phyloP scores from a whole-genome alignment of 768 basidiomycete species.

The Russula sp. region DNA sequence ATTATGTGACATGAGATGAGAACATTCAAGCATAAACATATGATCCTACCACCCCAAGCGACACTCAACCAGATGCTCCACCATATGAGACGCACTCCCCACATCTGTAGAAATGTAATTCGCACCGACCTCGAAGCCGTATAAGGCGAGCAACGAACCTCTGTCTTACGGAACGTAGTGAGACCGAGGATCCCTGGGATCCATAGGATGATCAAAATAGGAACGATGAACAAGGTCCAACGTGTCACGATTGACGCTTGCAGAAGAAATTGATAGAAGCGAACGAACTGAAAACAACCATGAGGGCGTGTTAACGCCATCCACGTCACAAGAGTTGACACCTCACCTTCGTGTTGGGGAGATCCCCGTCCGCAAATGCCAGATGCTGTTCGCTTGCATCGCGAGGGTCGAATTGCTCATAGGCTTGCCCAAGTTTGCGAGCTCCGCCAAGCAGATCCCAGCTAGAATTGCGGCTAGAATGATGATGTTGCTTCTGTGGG shows the following conservation, averaged over 20 bases:
- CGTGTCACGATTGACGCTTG: conserved; percentile 73
- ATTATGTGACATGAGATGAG: background rate
- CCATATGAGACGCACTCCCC: conserved; percentile 57
- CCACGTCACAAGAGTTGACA: background rate
- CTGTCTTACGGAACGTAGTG: conserved; percentile 44
- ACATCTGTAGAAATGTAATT: conserved; percentile 36
- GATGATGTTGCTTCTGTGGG: background rate
- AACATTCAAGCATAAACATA: background rate
- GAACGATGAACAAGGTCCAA: conserved; percentile 76
- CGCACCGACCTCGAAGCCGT: background rate
- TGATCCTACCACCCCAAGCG: conserved; percentile 57
- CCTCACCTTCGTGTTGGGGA: conserved; percentile 48
- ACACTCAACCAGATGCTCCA: conserved; percentile 86
- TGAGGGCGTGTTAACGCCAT: background rate
- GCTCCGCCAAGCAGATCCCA: conserved; percentile 49
- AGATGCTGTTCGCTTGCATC: conserved; percentile 48
- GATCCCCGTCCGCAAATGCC: conserved; percentile 55
- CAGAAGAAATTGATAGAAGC: conserved; percentile 66
- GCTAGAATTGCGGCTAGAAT: conserved; percentile 30
- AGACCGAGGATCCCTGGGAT: conserved; percentile 70
- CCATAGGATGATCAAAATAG: conserved; percentile 61
- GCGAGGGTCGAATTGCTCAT: conserved; percentile 52
- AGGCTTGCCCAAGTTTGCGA: conserved; percentile 47
- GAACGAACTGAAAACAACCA: conserved; percentile 40
- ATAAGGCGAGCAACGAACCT: conserved; percentile 35